A percentile compares a stretch with the other conserved stretches of the same genome.
Conservation (phyloP, 148 eudicot genomes). For the Amaranthus palmeri region DNA sequence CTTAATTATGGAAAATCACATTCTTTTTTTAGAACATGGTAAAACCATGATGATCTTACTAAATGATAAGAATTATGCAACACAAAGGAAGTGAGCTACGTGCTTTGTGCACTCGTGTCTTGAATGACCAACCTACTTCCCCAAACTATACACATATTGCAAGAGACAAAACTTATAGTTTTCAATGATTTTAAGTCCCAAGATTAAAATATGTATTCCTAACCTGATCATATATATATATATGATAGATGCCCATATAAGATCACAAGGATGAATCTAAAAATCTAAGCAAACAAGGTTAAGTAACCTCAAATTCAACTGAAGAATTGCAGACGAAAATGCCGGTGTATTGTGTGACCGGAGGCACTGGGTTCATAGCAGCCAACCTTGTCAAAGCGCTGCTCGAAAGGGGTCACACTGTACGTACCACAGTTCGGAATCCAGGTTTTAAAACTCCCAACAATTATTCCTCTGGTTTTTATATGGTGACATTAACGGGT, state of each 20-base stretch:
- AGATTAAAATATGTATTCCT: conserved; percentile 14
- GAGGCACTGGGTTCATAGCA: conserved; percentile 92
- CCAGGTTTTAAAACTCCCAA: conserved; percentile 47
- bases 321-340: conserved; percentile 29
- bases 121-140: conserved; percentile 31
- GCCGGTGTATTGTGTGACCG: conserved; percentile 87
- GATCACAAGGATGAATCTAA: background rate
- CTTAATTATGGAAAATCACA: too few species aligned
- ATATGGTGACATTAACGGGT: too few species aligned
- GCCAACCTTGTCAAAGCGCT: conserved; percentile 64
- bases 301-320: background rate
- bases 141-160: background rate
- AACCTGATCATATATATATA: background rate
- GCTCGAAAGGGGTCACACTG: conserved; percentile 60
- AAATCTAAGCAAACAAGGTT: background rate
- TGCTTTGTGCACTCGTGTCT: background rate
- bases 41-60: too few species aligned
- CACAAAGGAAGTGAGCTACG: background rate
- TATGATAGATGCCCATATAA: conserved; percentile 4
- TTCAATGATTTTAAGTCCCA: conserved; percentile 10
- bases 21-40: too few species aligned
- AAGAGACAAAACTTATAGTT: background rate
- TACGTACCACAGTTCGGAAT: conserved; percentile 76
- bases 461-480: background rate
- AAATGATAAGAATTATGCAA: too few species aligned